Evolutionary conservation across 192 early-diverging fungal species (phyloP), one percentile per base, ranked within the genome.

Genomic region (Jimgerdemannia flammicorona): DNA sequence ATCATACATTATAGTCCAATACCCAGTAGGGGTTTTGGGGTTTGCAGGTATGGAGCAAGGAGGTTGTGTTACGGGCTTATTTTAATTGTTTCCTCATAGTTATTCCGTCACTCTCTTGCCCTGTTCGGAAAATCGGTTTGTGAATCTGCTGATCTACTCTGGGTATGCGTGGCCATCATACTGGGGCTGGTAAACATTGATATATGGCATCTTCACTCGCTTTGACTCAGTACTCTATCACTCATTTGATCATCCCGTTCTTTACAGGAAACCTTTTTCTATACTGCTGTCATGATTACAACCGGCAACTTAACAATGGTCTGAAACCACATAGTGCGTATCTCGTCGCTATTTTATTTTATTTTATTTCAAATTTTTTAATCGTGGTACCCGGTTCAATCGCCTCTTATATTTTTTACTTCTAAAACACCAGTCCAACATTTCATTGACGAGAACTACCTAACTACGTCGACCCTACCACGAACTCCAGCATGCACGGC

Each of bases 11-110:
- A 18, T 69, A 82, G 65, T 68, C 67, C 4, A 72, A 70, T 43
- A 82, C 78, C 29, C 73, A 77, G 42, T 82, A 77, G 81, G 78
- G 77, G 29, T 75, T 77, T 6, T 82, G 81, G 81, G 78, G 69
- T 74, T 76, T 44, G n/a, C 76, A 39, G 70, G 78, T 79, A 75
- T n/a, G n/a, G n/a, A n/a, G n/a, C n/a, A n/a, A n/a, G n/a, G n/a
- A 71, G n/a, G n/a, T n/a, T n/a, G n/a, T n/a, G n/a, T n/a, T n/a
- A n/a, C n/a, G n/a, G n/a, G n/a, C n/a, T n/a, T n/a, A 64, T 70
- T 8, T 8, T 9, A 29, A 66, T 42, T 63, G 20, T 39, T 42
- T 40, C 18, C 44, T 63, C 39, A 68, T 20, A 3, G 2, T 72
- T 39, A 39, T 2, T 11, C 40, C 29, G 20, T 18, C 18, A 14